Evolutionary conservation across 306 rosid species (phyloP).

Genomic region (Vigna nakashimae): DNA sequence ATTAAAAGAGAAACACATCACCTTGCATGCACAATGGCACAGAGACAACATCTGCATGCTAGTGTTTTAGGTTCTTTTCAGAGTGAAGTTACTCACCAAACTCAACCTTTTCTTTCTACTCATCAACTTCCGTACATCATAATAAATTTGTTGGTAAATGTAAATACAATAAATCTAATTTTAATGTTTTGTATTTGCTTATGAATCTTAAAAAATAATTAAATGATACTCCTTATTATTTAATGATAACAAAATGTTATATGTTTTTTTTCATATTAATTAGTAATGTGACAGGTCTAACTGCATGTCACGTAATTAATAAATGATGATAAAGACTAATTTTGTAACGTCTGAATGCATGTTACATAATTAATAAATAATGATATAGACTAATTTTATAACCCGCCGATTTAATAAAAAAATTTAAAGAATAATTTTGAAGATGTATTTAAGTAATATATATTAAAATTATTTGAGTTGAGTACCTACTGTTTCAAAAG

Average conservation of each 20-base stretch:
- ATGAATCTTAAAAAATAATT: not conserved
- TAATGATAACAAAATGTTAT: constrained; percentile 6
- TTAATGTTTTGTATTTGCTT: not conserved
- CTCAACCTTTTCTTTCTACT: constrained; percentile 45
- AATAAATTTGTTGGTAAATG: not conserved
- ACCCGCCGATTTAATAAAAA: no score
- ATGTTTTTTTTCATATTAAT: no score
- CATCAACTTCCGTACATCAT: not conserved
- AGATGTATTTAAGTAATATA: no score
- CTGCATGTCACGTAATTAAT: no score
- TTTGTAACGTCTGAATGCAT: no score
- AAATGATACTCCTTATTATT: not conserved
- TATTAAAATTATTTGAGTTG: no score
- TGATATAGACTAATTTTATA: no score
- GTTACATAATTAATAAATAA: no score
- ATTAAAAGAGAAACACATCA: constrained; percentile 45
- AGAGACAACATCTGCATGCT: constrained; percentile 54
- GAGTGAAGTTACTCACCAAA: constrained; percentile 43
- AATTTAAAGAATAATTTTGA: no score
- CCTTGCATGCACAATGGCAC: constrained; percentile 41
- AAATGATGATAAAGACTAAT: no score
- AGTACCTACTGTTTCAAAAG: no score
- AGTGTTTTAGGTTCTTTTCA: constrained; percentile 49
- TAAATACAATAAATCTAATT: not conserved
- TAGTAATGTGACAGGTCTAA: no score